Evolutionary conservation across 352 stramenopile species (phyloP).

Genomic region (Phytophthora sp.): DNA sequence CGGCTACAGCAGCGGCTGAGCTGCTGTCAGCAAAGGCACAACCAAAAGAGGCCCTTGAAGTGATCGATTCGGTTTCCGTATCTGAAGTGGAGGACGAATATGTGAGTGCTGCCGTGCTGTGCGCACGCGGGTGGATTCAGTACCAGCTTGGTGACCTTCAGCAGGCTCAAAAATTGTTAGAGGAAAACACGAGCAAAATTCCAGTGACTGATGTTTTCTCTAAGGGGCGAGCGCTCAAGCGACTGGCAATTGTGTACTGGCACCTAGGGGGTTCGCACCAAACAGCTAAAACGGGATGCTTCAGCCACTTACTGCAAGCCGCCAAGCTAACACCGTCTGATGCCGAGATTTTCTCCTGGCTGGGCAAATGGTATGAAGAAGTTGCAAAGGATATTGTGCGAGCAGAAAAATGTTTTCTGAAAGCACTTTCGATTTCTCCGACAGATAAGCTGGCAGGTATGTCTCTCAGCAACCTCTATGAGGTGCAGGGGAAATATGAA

Average conservation of each 20-base stretch:
- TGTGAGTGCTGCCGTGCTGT: conserved; percentile 21
- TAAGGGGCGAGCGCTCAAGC: conserved; percentile 61
- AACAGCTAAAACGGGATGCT: conserved; percentile 66
- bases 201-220: background rate
- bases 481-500: conserved; percentile 59
- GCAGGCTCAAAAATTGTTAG: conserved; percentile 43
- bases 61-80: conserved; percentile 32
- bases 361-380: conserved; percentile 82
- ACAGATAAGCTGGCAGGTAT: conserved; percentile 63
- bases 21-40: conserved; percentile 45
- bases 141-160: conserved; percentile 49
- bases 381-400: conserved; percentile 64
- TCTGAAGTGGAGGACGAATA: conserved; percentile 28
- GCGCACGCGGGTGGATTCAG: conserved; percentile 56
- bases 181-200: conserved; percentile 42
- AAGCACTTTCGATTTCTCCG: conserved; percentile 68
- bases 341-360: conserved; percentile 68
- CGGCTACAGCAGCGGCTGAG: conserved; percentile 50
- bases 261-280: conserved; percentile 51
- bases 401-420: conserved; percentile 88
- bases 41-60: conserved; percentile 34
- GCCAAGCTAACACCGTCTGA: conserved; percentile 77
- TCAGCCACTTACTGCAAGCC: conserved; percentile 66
- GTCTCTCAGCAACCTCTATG: conserved; percentile 75
- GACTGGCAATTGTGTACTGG: conserved; percentile 84